Evolutionary conservation across 768 basidiomycete species (phyloP).

Genomic region (Tylopilus intermedius): DNA sequence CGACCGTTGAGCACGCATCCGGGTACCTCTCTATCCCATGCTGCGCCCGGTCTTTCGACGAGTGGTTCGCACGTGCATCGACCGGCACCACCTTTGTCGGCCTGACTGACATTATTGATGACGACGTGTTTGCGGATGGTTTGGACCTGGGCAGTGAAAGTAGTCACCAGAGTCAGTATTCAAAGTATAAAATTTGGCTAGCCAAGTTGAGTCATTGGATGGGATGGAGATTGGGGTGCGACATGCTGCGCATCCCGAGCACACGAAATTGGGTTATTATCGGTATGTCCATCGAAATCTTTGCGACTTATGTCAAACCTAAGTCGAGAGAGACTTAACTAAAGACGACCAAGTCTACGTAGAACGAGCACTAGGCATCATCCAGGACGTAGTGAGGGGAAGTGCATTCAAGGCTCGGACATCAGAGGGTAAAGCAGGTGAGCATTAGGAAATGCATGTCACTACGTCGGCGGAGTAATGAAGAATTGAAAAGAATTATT

Average conservation of each 20-base stretch:
- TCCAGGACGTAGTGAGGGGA: constrained; percentile 51
- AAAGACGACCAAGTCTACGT: constrained; percentile 8
- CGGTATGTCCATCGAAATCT: constrained; percentile 44
- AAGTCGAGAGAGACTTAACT: constrained; percentile 27
- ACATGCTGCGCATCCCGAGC: constrained; percentile 84
- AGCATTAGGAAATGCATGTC: constrained; percentile 15
- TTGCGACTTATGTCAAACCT: background rate
- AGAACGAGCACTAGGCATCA: constrained; percentile 46
- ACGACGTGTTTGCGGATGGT: constrained; percentile 33
- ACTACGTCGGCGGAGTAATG: constrained; percentile 5
- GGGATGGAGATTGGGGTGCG: constrained; percentile 86
- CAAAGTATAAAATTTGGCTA: constrained; percentile 83
- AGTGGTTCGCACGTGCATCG: constrained; percentile 51
- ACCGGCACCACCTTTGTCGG: constrained; percentile 20
- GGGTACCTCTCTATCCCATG: constrained; percentile 87
- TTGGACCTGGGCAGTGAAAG: constrained; percentile 64
- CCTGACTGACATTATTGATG: constrained; percentile 13
- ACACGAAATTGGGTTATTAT: constrained; percentile 91
- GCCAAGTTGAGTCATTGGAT: constrained; percentile 64
- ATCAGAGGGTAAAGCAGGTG: constrained; percentile 61
- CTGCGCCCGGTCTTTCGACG: constrained; percentile 81
- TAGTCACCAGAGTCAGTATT: constrained; percentile 63
- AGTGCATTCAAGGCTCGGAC: constrained; percentile 69
- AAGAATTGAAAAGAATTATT: constrained; percentile 18
- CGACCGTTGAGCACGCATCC: constrained; percentile 53